These are phyloP conservation scores for Cyberlindnera xylosilytica DNA, from an alignment of 805 yeast species.

Conservation along the genomic window DNA sequence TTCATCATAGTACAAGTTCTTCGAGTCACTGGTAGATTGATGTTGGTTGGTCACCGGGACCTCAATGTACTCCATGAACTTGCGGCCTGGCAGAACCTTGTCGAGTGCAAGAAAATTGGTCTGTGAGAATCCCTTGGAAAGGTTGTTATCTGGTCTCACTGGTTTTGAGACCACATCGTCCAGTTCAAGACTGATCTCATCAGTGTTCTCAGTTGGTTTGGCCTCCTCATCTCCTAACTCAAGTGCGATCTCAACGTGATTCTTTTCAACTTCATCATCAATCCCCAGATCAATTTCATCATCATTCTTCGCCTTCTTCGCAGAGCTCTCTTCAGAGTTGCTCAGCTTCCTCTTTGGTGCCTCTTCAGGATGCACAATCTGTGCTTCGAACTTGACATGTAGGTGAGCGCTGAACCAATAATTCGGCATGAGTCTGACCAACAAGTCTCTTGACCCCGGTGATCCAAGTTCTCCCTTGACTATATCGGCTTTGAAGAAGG, in stretches of 20 bases:
- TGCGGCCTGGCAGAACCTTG: conserved; percentile 69
- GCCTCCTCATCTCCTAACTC: conserved; percentile 22
- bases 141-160: neutral
- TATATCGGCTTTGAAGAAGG: conserved; percentile 66
- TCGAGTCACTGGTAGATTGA: neutral
- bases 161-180: conserved; percentile 1
- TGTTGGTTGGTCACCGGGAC: conserved; percentile 35
- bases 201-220: conserved; percentile 18
- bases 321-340: conserved; percentile 1
- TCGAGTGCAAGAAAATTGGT: conserved; percentile 76
- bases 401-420: conserved; percentile 90
- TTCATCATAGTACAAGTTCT: neutral
- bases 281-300: conserved; percentile 29
- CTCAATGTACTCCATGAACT: conserved; percentile 51
- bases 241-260: conserved; percentile 28
- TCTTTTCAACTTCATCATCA: conserved; percentile 10
- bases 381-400: conserved; percentile 71
- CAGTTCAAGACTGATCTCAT: conserved; percentile 36
- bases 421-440: conserved; percentile 54
- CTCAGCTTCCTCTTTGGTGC: conserved; percentile 15
- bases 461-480: conserved; percentile 63
- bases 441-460: conserved; percentile 55
- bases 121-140: conserved; percentile 16
- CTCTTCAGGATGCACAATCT: conserved; percentile 34
- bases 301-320: conserved; percentile 14